Percentiles rank a stretch among this genome's conserved stretches.
phyloP scores from a whole-genome alignment of 305 asterid species.

The Fraxinus sp. region DNA sequence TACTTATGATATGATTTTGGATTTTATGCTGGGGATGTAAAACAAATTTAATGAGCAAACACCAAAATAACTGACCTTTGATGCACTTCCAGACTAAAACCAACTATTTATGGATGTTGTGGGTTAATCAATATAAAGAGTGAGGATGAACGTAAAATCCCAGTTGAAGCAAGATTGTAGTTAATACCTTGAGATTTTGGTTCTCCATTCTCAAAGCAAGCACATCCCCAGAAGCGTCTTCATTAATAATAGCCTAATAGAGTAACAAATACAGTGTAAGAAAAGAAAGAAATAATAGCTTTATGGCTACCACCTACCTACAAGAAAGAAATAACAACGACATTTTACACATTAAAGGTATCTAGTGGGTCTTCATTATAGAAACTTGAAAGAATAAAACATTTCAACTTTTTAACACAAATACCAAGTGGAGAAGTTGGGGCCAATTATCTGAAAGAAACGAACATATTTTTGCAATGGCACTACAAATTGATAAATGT shows the following conservation, averaged over 20 bases:
- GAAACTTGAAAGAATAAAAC: neutral
- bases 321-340: neutral
- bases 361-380: neutral
- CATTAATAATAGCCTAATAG: slow-evolving; percentile 85
- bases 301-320: neutral
- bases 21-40: slow-evolving; percentile 3
- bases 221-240: slow-evolving; percentile 96
- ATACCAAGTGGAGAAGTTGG: neutral
- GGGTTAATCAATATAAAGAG: neutral
- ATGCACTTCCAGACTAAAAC: slow-evolving; percentile 5
- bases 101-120: neutral
- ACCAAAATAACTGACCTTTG: neutral
- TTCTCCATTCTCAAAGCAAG: slow-evolving; percentile 89
- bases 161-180: neutral
- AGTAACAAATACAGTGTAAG: slow-evolving; percentile 25
- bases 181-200: slow-evolving; percentile 78
- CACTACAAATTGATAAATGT: slow-evolving; percentile 10
- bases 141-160: neutral
- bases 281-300: slow-evolving; percentile 11
- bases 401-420: neutral
- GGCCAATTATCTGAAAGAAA: slow-evolving; percentile 2
- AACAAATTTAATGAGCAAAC: neutral
- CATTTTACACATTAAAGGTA: neutral
- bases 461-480: neutral
- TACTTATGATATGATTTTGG: neutral